These are phyloP conservation scores for Paramecium tetraurelia DNA, from an alignment of 73 alveolate species.

Conservation along the genomic window DNA sequence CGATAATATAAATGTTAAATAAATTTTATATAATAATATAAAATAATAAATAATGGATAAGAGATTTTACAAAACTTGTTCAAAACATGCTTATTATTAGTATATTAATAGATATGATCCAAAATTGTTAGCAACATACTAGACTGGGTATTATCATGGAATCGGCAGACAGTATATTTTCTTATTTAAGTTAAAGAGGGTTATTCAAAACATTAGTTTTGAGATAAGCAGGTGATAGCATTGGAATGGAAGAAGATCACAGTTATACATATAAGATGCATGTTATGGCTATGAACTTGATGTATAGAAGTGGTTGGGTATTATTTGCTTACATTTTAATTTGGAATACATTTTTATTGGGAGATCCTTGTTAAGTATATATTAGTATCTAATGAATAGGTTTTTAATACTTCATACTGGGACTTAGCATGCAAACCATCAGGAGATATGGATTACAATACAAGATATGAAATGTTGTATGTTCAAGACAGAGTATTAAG, in stretches of 20 bases:
- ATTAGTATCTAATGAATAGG: not conserved
- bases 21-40: not conserved
- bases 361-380: slow-evolving; percentile 50
- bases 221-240: slow-evolving; percentile 58
- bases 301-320: slow-evolving; percentile 60
- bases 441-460: slow-evolving; percentile 52
- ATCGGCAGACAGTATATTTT: slow-evolving; percentile 36
- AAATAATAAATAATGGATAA: not conserved
- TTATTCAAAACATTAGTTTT: slow-evolving; percentile 50
- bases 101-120: not conserved
- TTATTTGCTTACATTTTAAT: slow-evolving; percentile 46
- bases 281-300: slow-evolving; percentile 42
- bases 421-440: slow-evolving; percentile 51
- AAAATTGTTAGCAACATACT: not conserved
- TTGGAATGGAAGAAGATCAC: slow-evolving; percentile 63
- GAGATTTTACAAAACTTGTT: slow-evolving; percentile 7
- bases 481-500: slow-evolving; percentile 54
- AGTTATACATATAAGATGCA: slow-evolving; percentile 56
- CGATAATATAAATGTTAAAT: not conserved
- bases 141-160: not conserved
- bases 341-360: slow-evolving; percentile 59
- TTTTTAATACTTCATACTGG: slow-evolving; percentile 53
- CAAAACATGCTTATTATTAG: slow-evolving; percentile 45
- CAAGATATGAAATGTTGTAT: slow-evolving; percentile 58
- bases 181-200: not conserved